Conservation (phyloP, 768 basidiomycete genomes). For the Pseudohyphozyma bogoriensis region DNA sequence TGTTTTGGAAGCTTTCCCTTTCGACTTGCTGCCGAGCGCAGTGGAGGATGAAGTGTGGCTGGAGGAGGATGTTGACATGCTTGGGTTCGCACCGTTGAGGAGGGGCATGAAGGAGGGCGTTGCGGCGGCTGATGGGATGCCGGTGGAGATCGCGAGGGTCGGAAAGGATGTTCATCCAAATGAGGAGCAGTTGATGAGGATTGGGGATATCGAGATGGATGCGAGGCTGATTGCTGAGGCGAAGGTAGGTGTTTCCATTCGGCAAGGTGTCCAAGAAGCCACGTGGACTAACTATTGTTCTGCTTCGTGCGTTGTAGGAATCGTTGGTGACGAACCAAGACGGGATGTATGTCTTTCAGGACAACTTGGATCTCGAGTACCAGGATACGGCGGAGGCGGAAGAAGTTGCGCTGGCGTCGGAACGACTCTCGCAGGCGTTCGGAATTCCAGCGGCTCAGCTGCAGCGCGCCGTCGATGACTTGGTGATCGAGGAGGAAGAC, state of each 20-base stretch:
- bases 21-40: constrained; percentile 46
- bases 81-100: constrained; percentile 74
- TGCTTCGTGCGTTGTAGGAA: no score
- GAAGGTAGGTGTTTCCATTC: constrained; percentile 44
- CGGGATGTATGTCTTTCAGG: no score
- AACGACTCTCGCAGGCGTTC: no score
- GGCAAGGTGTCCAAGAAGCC: not conserved
- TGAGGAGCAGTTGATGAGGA: constrained; percentile 88
- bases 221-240: constrained; percentile 51
- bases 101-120: constrained; percentile 45
- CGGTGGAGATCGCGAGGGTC: constrained; percentile 11
- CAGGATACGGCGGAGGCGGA: no score
- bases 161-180: constrained; percentile 62
- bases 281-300: no score
- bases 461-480: constrained; percentile 26
- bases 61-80: constrained; percentile 83
- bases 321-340: no score
- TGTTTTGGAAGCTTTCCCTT: constrained; percentile 60
- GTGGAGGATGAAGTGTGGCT: constrained; percentile 48
- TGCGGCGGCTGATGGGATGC: constrained; percentile 23
- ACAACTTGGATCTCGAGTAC: no score
- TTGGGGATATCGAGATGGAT: constrained; percentile 70
- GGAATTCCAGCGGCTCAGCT: no score
- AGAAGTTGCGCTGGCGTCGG: no score
- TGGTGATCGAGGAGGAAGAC: constrained; percentile 39